Percentiles rank a stretch among this genome's conserved stretches.
Conservation (phyloP, 768 basidiomycete genomes). For the Coprinopsis sp. region DNA sequence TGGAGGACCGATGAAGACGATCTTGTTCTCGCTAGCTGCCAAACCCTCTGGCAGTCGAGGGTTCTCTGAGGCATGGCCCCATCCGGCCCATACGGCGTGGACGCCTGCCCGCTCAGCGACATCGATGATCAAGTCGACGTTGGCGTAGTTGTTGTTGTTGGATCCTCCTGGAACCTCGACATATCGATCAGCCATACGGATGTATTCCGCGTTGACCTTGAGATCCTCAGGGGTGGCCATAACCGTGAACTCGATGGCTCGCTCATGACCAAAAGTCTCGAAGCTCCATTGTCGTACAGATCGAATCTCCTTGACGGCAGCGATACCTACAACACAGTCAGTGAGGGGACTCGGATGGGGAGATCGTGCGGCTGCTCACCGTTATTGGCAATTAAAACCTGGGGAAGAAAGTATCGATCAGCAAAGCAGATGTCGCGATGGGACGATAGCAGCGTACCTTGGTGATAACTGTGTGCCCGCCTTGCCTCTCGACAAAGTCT, state of each 20-base stretch:
- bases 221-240: constrained; percentile 99
- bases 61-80: constrained; percentile 99
- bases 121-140: constrained; percentile 98
- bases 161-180: constrained; percentile 97
- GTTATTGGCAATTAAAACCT: constrained; percentile 99
- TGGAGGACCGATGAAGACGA: constrained; percentile 98
- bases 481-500: constrained; percentile 87
- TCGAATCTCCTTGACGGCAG: constrained; percentile 98
- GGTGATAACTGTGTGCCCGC: constrained; percentile 97
- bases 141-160: constrained; percentile 99
- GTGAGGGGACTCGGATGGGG: constrained; percentile 9
- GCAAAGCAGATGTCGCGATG: background rate
- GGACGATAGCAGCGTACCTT: constrained; percentile 56
- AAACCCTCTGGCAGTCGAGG: constrained; percentile 93
- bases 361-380: constrained; percentile 40
- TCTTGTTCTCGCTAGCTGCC: constrained; percentile 87
- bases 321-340: constrained; percentile 64
- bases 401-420: constrained; percentile 10
- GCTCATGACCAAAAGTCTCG: constrained; percentile 96
- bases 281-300: constrained; percentile 99
- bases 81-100: constrained; percentile 99
- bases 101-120: constrained; percentile 96
- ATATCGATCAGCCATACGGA: constrained; percentile 99
- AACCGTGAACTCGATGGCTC: constrained; percentile 96
- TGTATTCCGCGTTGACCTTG: constrained; percentile 98